A percentile compares a stretch with the other conserved stretches of the same genome.
phyloP scores from a whole-genome alignment of 2,329 filamentous ascomycete genomes.

The Bipolaris sorokiniana region DNA sequence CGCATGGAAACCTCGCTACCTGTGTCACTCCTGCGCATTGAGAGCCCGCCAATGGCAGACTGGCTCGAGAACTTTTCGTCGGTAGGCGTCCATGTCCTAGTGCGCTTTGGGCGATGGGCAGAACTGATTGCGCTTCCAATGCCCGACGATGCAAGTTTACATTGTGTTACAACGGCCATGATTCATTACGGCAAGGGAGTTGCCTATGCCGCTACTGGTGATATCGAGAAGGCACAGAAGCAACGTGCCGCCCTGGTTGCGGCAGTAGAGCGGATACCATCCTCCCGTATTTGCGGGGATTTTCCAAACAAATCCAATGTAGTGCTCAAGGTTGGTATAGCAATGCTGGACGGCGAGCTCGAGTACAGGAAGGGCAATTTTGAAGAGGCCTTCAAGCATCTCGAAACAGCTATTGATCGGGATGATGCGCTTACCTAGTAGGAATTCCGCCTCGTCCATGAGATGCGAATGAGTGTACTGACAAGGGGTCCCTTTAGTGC shows the following conservation, averaged over 20 bases:
- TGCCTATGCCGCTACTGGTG: conserved; percentile 65
- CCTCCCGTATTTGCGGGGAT: conserved; percentile 62
- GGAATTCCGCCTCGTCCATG: neutral
- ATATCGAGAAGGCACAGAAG: conserved; percentile 61
- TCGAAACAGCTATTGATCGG: conserved; percentile 63
- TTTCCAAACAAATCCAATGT: conserved; percentile 72
- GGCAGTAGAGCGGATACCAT: conserved; percentile 61
- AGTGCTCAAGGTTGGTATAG: conserved; percentile 64
- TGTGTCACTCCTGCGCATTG: conserved; percentile 66
- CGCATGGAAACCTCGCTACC: conserved; percentile 68
- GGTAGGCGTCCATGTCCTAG: conserved; percentile 70
- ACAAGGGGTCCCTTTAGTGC: conserved; percentile 47
- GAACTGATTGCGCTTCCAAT: conserved; percentile 65
- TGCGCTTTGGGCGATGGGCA: conserved; percentile 76
- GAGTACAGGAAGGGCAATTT: conserved; percentile 69
- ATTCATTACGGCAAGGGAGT: conserved; percentile 71
- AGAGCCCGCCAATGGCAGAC: conserved; percentile 75
- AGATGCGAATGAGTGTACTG: neutral
- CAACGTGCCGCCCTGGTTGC: conserved; percentile 60
- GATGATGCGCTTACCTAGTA: conserved; percentile 69
- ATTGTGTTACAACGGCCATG: conserved; percentile 73
- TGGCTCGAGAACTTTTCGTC: conserved; percentile 76
- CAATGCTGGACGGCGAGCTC: conserved; percentile 76
- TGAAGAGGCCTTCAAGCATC: conserved; percentile 63
- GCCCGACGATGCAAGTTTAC: conserved; percentile 65